phyloP scores from a whole-genome alignment of 2,329 filamentous ascomycete species.

The Aureobasidium musti region DNA sequence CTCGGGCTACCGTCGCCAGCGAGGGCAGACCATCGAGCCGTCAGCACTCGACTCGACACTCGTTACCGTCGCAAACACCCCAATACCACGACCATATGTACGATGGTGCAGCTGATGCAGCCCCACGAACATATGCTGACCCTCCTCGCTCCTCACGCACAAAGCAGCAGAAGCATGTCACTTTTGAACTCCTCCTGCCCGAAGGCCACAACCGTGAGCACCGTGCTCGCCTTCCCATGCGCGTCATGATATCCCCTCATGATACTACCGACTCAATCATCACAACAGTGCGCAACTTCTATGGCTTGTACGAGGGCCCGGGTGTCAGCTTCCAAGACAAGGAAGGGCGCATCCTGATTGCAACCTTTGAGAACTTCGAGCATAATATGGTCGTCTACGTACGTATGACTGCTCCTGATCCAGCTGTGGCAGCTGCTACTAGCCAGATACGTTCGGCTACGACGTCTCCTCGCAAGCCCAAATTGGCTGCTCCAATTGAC shows the following conservation, averaged over 20 bases:
- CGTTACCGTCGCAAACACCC: slow-evolving; percentile 30
- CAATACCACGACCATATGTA: slow-evolving; percentile 9
- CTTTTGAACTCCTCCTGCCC: slow-evolving; percentile 73
- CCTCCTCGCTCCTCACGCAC: slow-evolving; percentile 40
- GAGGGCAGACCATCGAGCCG: slow-evolving; percentile 39
- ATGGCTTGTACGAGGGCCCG: slow-evolving; percentile 81
- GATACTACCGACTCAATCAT: slow-evolving; percentile 98
- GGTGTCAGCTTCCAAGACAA: slow-evolving; percentile 96
- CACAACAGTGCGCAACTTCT: slow-evolving; percentile 98
- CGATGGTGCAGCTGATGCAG: neutral
- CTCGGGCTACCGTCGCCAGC: slow-evolving; percentile 28
- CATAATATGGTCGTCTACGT: slow-evolving; percentile 94
- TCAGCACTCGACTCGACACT: slow-evolving; percentile 42
- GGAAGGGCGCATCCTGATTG: slow-evolving; percentile 85
- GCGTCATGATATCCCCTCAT: slow-evolving; percentile 89
- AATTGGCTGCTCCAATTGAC: slow-evolving; percentile 64
- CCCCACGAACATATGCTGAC: slow-evolving; percentile 26
- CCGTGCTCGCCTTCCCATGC: slow-evolving; percentile 76
- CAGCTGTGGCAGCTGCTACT: slow-evolving; percentile 47
- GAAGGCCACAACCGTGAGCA: slow-evolving; percentile 65
- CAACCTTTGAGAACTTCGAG: slow-evolving; percentile 91
- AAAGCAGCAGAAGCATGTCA: slow-evolving; percentile 66
- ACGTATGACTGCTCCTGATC: slow-evolving; percentile 50
- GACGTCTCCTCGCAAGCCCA: slow-evolving; percentile 55
- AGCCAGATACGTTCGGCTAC: slow-evolving; percentile 30